A percentile compares a stretch with the other conserved stretches of the same genome.
Conservation (phyloP, 2,329 filamentous ascomycete species). For the Talaromyces sp. region DNA sequence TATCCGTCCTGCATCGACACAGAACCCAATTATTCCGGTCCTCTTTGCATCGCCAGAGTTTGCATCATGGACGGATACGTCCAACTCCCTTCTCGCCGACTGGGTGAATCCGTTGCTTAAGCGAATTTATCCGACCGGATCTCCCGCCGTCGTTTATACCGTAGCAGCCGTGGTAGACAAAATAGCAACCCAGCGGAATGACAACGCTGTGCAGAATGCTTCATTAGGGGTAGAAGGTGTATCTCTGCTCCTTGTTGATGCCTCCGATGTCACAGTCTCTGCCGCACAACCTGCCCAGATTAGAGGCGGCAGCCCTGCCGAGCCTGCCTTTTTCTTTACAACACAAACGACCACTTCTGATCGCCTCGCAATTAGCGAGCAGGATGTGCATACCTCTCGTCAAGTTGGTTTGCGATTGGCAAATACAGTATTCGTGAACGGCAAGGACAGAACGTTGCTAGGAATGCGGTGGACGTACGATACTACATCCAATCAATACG, state of each 20-base stretch:
- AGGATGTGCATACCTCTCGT: slow-evolving; percentile 14
- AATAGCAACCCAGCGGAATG: slow-evolving; percentile 21
- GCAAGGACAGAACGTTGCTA: slow-evolving; percentile 36
- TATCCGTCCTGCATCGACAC: slow-evolving; percentile 11
- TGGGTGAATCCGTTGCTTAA: slow-evolving; percentile 24
- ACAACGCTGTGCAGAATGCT: background rate
- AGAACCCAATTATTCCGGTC: slow-evolving; percentile 22
- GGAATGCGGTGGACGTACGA: slow-evolving; percentile 32
- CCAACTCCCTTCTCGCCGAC: slow-evolving; percentile 25
- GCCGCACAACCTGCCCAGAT: slow-evolving; percentile 23
- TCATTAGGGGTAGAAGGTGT: slow-evolving; percentile 28
- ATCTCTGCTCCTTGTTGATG: slow-evolving; percentile 26
- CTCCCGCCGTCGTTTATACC: slow-evolving; percentile 19
- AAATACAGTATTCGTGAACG: slow-evolving; percentile 39
- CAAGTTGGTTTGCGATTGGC: slow-evolving; percentile 38
- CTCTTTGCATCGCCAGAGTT: slow-evolving; percentile 35
- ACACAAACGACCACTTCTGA: slow-evolving; percentile 13
- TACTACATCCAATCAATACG: slow-evolving; percentile 17
- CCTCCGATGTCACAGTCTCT: slow-evolving; percentile 26
- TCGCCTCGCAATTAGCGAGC: background rate
- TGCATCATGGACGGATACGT: slow-evolving; percentile 32
- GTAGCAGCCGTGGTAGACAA: slow-evolving; percentile 35
- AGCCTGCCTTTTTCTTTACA: slow-evolving; percentile 29
- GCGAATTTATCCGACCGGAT: slow-evolving; percentile 13
- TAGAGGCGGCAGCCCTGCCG: slow-evolving; percentile 25